These are phyloP conservation scores for Tulasnella sp. DNA, from an alignment of 768 basidiomycete genomes.

Conservation along the genomic window DNA sequence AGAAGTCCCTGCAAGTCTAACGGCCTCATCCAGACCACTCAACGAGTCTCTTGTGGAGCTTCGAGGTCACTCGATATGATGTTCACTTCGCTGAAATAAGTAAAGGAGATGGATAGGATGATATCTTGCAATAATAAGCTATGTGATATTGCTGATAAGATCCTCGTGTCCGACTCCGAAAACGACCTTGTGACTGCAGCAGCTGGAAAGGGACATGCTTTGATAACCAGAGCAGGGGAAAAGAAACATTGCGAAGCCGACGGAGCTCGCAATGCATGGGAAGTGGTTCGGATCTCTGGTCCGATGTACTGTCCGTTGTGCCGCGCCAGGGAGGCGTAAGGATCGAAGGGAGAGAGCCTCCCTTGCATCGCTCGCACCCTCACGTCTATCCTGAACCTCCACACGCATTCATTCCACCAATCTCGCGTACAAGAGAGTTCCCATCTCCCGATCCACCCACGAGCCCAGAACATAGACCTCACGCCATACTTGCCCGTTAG, in stretches of 20 bases:
- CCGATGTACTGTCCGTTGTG: background rate
- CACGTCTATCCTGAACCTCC: background rate
- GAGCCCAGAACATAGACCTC: background rate
- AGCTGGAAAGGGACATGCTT: background rate
- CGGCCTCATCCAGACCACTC: background rate
- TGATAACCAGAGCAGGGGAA: background rate
- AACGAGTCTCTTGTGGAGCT: background rate
- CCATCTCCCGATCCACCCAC: background rate
- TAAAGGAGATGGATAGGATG: background rate
- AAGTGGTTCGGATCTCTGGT: background rate
- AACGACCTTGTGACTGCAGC: background rate
- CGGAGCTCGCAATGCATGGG: background rate
- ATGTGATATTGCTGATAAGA: background rate
- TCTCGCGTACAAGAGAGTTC: background rate
- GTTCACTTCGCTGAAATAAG: background rate
- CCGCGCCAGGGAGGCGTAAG: background rate
- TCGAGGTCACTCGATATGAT: background rate
- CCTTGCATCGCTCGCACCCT: background rate
- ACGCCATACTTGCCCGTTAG: background rate
- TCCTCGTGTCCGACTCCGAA: background rate
- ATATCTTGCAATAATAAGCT: background rate
- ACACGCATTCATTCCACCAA: background rate
- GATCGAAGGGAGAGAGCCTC: background rate
- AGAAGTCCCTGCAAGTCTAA: background rate
- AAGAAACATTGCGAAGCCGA: background rate